A percentile compares a stretch with the other conserved stretches of the same genome.
Evolutionary conservation across 1,284 basidiomycete genomes (phyloP).

Genomic region (Boletellus deceptivus): DNA sequence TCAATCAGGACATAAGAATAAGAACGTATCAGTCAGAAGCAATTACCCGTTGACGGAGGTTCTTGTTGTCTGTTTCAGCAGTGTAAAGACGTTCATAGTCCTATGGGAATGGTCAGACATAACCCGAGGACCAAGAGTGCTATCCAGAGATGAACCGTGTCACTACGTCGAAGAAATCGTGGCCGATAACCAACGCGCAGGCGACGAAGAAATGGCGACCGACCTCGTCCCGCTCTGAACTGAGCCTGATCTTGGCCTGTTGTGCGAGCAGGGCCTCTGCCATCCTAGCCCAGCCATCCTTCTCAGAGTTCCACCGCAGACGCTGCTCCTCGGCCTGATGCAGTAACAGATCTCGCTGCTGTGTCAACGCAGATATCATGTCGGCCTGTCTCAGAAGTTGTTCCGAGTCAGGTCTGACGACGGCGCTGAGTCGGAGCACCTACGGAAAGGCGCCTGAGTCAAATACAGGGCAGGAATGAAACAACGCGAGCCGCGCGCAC

Average conservation of each 20-base stretch:
- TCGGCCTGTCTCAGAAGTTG: constrained; percentile 63
- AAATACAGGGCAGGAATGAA: constrained; percentile 6
- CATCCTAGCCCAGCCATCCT: constrained; percentile 57
- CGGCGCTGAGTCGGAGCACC: constrained; percentile 51
- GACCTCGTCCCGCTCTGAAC: constrained; percentile 44
- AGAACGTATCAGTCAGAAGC: background rate
- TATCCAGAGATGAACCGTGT: background rate
- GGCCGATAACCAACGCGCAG: background rate
- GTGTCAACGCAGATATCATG: constrained; percentile 51
- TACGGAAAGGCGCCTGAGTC: constrained; percentile 27
- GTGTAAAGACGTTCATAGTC: constrained; percentile 50
- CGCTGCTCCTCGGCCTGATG: constrained; percentile 52
- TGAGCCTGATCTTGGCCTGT: constrained; percentile 37
- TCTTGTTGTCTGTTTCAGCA: constrained; percentile 53
- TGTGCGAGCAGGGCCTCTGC: constrained; percentile 60
- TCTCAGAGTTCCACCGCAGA: constrained; percentile 57
- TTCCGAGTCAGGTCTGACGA: constrained; percentile 36
- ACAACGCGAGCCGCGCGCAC: constrained; percentile 35
- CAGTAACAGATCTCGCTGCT: constrained; percentile 58
- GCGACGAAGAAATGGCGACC: constrained; percentile 11
- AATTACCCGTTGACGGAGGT: constrained; percentile 53
- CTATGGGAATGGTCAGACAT: constrained; percentile 33
- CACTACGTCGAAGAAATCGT: background rate
- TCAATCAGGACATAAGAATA: constrained; percentile 8
- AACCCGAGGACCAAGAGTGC: background rate